Percentiles rank a stretch among this genome's conserved stretches.
Conservation (phyloP, 2,329 filamentous ascomycete genomes). For the Ophiocordyceps unilateralis region DNA sequence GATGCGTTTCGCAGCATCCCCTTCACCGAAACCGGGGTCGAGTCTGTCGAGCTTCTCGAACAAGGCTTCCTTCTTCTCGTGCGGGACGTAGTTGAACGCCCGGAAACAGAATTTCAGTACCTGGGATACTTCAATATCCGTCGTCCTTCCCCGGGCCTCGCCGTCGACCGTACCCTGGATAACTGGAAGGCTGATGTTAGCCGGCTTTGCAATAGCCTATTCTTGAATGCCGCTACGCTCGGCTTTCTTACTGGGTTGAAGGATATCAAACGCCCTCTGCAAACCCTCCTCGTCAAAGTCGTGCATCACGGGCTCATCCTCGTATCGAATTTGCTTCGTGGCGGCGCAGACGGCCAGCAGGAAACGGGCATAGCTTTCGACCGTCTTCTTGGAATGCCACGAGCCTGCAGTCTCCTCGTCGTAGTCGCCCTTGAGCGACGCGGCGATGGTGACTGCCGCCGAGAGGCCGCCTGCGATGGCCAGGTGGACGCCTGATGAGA, state of each 20-base stretch:
- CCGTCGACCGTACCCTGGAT: slow-evolving; percentile 19
- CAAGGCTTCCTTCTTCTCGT: slow-evolving; percentile 4
- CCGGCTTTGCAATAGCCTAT: no score
- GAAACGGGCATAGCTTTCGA: slow-evolving; percentile 29
- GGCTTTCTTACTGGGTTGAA: slow-evolving; percentile 19
- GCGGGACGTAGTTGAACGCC: slow-evolving; percentile 10
- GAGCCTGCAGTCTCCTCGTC: slow-evolving; percentile 17
- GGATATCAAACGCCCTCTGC: slow-evolving; percentile 21
- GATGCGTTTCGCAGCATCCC: background rate
- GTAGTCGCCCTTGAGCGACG: slow-evolving; percentile 18
- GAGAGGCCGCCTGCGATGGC: slow-evolving; percentile 24
- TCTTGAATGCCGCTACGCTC: background rate
- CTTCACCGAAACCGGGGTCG: background rate
- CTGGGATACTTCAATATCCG: slow-evolving; percentile 14
- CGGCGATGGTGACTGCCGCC: slow-evolving; percentile 25
- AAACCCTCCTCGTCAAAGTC: slow-evolving; percentile 24
- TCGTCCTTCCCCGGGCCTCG: slow-evolving; percentile 8
- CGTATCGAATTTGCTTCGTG: slow-evolving; percentile 19
- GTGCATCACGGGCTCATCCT: slow-evolving; percentile 20
- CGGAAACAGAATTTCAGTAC: slow-evolving; percentile 15
- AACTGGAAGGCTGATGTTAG: slow-evolving; percentile 8
- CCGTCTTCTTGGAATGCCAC: slow-evolving; percentile 26
- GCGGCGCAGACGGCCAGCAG: slow-evolving; percentile 12
- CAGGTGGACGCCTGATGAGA: slow-evolving; percentile 29
- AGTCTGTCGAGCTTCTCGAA: slow-evolving; percentile 5